Evolutionary conservation across 208 protist species (phyloP).

Genomic region (Trypanosoma boissoni): DNA sequence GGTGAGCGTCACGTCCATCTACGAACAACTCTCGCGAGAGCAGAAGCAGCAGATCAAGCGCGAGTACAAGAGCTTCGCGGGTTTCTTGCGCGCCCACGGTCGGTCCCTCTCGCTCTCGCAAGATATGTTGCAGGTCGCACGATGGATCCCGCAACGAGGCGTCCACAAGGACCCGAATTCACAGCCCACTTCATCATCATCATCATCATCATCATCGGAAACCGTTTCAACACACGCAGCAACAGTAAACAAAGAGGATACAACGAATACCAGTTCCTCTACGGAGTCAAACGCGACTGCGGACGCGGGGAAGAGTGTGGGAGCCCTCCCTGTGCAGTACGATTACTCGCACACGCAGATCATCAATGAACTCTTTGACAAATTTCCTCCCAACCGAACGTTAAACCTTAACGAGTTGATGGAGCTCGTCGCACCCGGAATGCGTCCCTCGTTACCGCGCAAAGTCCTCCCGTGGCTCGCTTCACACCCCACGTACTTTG

Average conservation of each 20-base stretch:
- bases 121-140: conserved; percentile 84
- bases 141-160: conserved; percentile 52
- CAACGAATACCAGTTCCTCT: no score
- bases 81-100: conserved; percentile 83
- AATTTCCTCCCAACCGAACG: conserved; percentile 44
- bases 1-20: conserved; percentile 77
- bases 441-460: conserved; percentile 43
- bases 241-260: no score
- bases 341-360: conserved; percentile 54
- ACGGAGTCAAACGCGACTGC: no score
- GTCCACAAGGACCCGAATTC: no score
- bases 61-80: conserved; percentile 70
- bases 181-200: conserved; percentile 5
- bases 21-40: conserved; percentile 69
- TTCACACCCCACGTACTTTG: conserved; percentile 57
- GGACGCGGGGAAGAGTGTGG: not conserved
- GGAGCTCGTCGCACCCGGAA: conserved; percentile 44
- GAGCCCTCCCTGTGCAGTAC: conserved; percentile 8
- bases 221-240: conserved; percentile 4
- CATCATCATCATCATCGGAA: not conserved
- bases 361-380: conserved; percentile 73
- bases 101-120: conserved; percentile 64
- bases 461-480: conserved; percentile 60
- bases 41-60: conserved; percentile 62
- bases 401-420: conserved; percentile 59